Conservation (phyloP, 768 basidiomycete species). For the Rhodotorula paludigena region DNA sequence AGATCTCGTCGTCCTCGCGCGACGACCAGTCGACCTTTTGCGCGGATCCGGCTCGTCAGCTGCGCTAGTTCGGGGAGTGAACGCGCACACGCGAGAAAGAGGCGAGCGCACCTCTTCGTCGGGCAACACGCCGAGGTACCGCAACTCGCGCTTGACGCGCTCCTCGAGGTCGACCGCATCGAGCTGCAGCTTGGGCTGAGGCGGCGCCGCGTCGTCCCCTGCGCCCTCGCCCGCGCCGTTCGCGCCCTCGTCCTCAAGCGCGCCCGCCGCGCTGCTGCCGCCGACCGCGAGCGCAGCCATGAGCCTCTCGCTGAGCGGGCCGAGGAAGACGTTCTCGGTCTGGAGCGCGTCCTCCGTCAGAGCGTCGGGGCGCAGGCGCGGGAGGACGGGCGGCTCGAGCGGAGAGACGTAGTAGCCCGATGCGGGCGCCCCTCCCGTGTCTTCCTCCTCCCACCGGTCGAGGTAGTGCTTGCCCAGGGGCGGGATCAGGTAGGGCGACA, state of each 20-base stretch:
- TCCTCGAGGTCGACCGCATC: conserved; percentile 51
- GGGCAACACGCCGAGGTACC: conserved; percentile 49
- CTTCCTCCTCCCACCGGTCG: conserved; percentile 90
- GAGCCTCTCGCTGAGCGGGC: conserved; percentile 38
- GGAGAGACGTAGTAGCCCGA: background rate
- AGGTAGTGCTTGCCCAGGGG: conserved; percentile 80
- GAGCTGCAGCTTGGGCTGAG: conserved; percentile 57
- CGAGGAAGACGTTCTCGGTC: conserved; percentile 32
- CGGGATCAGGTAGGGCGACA: conserved; percentile 80
- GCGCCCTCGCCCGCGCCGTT: conserved; percentile 52
- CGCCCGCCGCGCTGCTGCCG: conserved; percentile 54
- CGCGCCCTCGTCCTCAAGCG: conserved; percentile 53
- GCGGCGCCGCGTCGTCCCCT: conserved; percentile 69
- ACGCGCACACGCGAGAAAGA: too few relatives aligned
- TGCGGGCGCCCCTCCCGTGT: conserved; percentile 47
- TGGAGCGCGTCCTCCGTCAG: conserved; percentile 61
- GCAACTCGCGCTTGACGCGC: conserved; percentile 49
- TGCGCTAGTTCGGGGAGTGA: background rate
- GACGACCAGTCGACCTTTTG: conserved; percentile 47
- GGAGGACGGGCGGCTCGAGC: conserved; percentile 33
- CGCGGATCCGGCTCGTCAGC: conserved; percentile 51
- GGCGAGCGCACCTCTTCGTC: conserved; percentile 44
- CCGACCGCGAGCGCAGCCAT: conserved; percentile 40
- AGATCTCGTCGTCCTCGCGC: conserved; percentile 80
- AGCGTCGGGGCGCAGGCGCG: conserved; percentile 62